Evolutionary conservation across 2,329 filamentous ascomycete genomes (phyloP).

Genomic region (Nannizziopsis arthrosporioides): DNA sequence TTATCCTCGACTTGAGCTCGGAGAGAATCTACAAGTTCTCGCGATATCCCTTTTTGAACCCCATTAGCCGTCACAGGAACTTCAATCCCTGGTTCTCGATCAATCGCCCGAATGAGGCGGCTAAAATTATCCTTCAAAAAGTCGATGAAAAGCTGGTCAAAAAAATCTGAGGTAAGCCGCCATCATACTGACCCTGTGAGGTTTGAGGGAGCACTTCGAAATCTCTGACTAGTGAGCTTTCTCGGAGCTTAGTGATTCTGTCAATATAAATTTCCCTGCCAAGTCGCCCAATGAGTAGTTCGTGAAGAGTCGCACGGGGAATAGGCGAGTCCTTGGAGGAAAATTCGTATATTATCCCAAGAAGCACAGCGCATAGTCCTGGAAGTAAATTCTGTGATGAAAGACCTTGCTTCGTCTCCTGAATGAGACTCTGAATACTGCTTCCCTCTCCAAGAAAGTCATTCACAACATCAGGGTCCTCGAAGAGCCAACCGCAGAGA

Average conservation of each 20-base stretch:
- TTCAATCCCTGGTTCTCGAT: slow-evolving; percentile 80
- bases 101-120: slow-evolving; percentile 69
- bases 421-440: slow-evolving; percentile 75
- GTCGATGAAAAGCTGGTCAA: slow-evolving; percentile 82
- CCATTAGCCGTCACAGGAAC: slow-evolving; percentile 69
- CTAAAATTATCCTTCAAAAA: slow-evolving; percentile 96
- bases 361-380: slow-evolving; percentile 69
- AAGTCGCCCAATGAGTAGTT: slow-evolving; percentile 62
- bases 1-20: slow-evolving; percentile 66
- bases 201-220: slow-evolving; percentile 77
- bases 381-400: slow-evolving; percentile 57
- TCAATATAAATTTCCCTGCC: slow-evolving; percentile 82
- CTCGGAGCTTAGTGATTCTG: slow-evolving; percentile 63
- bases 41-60: slow-evolving; percentile 79
- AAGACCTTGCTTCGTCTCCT: slow-evolving; percentile 54
- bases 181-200: slow-evolving; percentile 41
- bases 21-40: slow-evolving; percentile 79
- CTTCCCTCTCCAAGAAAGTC: slow-evolving; percentile 87
- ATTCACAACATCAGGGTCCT: slow-evolving; percentile 81
- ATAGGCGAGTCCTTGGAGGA: slow-evolving; percentile 95
- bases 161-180: slow-evolving; percentile 62
- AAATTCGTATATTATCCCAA: slow-evolving; percentile 90
- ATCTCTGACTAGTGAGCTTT: slow-evolving; percentile 68
- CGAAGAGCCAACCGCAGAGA: slow-evolving; percentile 78
- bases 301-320: slow-evolving; percentile 65